These are phyloP conservation scores for Globisporangium polare DNA, from an alignment of 352 stramenopile species.

Conservation along the genomic window DNA sequence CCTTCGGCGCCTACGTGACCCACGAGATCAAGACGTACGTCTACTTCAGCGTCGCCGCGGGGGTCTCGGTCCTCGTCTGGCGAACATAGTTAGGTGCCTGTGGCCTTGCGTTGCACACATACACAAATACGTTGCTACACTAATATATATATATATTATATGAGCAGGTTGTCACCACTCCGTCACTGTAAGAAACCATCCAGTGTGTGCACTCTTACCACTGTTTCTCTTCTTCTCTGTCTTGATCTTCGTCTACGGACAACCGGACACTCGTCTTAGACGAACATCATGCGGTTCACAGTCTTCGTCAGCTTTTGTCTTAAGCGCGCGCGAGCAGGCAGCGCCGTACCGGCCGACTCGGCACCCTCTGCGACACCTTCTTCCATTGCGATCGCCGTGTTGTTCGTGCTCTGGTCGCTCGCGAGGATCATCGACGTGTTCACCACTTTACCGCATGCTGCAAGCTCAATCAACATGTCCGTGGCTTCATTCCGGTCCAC, in stretches of 20 bases:
- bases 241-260: background rate
- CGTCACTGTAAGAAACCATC: background rate
- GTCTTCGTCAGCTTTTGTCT: slow-evolving; percentile 36
- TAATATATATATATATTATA: slow-evolving; percentile 8
- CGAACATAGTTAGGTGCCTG: slow-evolving; percentile 42
- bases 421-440: slow-evolving; percentile 39
- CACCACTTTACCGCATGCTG: slow-evolving; percentile 58
- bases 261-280: slow-evolving; percentile 17
- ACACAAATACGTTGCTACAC: background rate
- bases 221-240: background rate
- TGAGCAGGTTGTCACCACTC: background rate
- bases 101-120: background rate
- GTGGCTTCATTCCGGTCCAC: slow-evolving; percentile 58
- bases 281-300: slow-evolving; percentile 47
- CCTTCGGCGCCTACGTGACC: slow-evolving; percentile 92
- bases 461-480: slow-evolving; percentile 66
- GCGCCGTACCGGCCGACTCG: slow-evolving; percentile 16
- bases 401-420: slow-evolving; percentile 23
- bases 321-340: slow-evolving; percentile 21
- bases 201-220: background rate
- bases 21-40: slow-evolving; percentile 96
- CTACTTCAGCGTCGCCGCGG: slow-evolving; percentile 91
- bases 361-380: slow-evolving; percentile 14
- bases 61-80: slow-evolving; percentile 92
- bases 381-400: slow-evolving; percentile 37